Evolutionary conservation across 192 early-diverging fungal genomes (phyloP).

Genomic region (Coemansia sp.): DNA sequence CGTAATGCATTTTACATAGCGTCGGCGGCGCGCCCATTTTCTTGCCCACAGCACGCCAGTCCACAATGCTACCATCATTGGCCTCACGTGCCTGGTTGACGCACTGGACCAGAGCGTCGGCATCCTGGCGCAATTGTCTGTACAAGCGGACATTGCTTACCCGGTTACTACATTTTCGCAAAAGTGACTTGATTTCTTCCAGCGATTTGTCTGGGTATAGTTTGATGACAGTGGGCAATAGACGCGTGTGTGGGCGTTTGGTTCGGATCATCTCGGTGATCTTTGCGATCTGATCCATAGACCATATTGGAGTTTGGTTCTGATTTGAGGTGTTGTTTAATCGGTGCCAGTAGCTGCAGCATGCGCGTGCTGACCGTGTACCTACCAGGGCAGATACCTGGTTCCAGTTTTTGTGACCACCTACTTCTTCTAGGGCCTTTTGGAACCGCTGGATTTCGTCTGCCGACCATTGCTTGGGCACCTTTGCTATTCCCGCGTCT

Average conservation of each 20-base stretch:
- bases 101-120: background rate
- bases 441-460: background rate
- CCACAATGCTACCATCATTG: background rate
- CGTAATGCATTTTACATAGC: constrained; percentile 1
- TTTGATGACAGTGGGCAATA: background rate
- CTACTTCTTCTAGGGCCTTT: background rate
- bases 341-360: background rate
- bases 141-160: background rate
- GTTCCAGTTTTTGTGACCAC: background rate
- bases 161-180: background rate
- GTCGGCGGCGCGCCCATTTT: constrained; percentile 8
- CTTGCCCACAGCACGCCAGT: constrained; percentile 2
- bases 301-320: background rate
- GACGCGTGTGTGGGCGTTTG: background rate
- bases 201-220: background rate
- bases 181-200: background rate
- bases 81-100: background rate
- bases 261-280: background rate
- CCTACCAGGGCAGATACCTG: background rate
- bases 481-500: background rate
- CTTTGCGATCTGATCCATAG: background rate
- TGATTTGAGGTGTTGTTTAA: background rate
- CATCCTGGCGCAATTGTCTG: background rate
- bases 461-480: background rate
- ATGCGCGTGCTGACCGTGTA: background rate